These are phyloP conservation scores for Macrocystidia cucumis DNA, from an alignment of 1,284 basidiomycete species.

Conservation along the genomic window DNA sequence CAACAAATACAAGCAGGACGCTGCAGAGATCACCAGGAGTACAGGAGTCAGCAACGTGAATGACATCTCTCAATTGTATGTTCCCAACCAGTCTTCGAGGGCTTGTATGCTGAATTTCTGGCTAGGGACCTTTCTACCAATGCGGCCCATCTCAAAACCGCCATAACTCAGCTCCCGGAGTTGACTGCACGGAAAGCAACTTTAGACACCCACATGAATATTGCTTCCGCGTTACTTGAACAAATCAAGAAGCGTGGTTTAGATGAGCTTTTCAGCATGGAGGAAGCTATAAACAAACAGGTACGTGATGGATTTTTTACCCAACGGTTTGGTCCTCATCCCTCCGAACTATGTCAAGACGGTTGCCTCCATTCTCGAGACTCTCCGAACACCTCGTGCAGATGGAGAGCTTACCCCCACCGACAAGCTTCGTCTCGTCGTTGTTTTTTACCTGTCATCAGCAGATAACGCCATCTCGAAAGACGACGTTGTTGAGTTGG, in stretches of 20 bases:
- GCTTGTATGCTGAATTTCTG: slow-evolving; percentile 6
- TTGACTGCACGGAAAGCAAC: slow-evolving; percentile 94
- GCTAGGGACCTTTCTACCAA: slow-evolving; percentile 93
- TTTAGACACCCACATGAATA: slow-evolving; percentile 99
- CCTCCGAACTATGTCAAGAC: slow-evolving; percentile 48
- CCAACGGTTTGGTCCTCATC: slow-evolving; percentile 3
- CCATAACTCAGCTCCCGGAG: slow-evolving; percentile 97
- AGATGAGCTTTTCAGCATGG: slow-evolving; percentile 94
- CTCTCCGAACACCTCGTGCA: slow-evolving; percentile 60
- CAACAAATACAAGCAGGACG: slow-evolving; percentile 93
- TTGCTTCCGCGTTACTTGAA: slow-evolving; percentile 92
- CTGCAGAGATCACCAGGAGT: slow-evolving; percentile 93
- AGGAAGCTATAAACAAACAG: slow-evolving; percentile 86
- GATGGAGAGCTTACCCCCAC: slow-evolving; percentile 62
- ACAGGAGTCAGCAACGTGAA: slow-evolving; percentile 96
- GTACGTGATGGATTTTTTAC: slow-evolving; percentile 24
- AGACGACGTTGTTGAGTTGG: slow-evolving; percentile 84
- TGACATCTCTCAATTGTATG: slow-evolving; percentile 90
- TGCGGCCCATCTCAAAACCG: slow-evolving; percentile 92
- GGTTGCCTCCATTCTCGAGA: slow-evolving; percentile 77
- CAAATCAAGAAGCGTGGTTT: slow-evolving; percentile 94
- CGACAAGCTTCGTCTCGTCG: slow-evolving; percentile 91
- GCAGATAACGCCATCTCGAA: slow-evolving; percentile 76
- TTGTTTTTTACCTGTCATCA: slow-evolving; percentile 90
- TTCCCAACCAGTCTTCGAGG: slow-evolving; percentile 5